Conservation (phyloP, 1,284 basidiomycete genomes). For the Moniliella sp. region DNA sequence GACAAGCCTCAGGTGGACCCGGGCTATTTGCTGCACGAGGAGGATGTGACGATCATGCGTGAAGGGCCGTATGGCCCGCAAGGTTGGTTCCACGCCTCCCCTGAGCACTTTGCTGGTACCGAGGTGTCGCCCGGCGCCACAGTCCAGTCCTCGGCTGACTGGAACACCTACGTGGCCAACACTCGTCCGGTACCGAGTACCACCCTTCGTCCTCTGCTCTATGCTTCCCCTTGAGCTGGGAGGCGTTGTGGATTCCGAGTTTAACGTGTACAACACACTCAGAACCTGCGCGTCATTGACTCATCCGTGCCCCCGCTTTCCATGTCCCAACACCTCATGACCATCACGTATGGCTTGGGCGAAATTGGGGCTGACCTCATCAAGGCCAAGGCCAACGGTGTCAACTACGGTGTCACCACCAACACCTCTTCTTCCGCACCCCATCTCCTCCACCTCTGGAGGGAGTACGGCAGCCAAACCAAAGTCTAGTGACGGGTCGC, state of each 20-base stretch:
- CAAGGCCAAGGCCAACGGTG: too few species aligned
- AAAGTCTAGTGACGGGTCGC: too few species aligned
- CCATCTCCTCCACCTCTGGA: too few species aligned
- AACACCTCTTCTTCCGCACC: too few species aligned
- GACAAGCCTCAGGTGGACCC: constrained; percentile 16
- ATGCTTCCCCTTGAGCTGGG: constrained; percentile 46
- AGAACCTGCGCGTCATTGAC: constrained; percentile 42
- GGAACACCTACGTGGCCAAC: constrained; percentile 18
- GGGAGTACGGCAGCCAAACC: too few species aligned
- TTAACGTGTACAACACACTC: constrained; percentile 46
- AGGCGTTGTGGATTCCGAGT: constrained; percentile 46
- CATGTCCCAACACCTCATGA: constrained; percentile 37
- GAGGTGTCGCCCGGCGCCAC: constrained; percentile 7
- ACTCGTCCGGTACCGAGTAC: constrained; percentile 26
- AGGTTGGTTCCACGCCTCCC: constrained; percentile 7
- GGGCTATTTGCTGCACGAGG: constrained; percentile 12
- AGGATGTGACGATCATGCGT: constrained; percentile 14
- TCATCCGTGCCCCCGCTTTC: constrained; percentile 34
- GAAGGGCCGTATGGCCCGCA: constrained; percentile 13
- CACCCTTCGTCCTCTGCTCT: constrained; percentile 44
- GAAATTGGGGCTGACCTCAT: constrained; percentile 19
- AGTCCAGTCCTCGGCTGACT: constrained; percentile 6
- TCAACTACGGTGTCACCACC: too few species aligned
- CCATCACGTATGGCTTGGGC: constrained; percentile 43
- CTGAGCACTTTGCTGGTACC: constrained; percentile 3